phyloP scores from a whole-genome alignment of 2,329 filamentous ascomycete genomes.

The Aotearoamyces nothofagi region DNA sequence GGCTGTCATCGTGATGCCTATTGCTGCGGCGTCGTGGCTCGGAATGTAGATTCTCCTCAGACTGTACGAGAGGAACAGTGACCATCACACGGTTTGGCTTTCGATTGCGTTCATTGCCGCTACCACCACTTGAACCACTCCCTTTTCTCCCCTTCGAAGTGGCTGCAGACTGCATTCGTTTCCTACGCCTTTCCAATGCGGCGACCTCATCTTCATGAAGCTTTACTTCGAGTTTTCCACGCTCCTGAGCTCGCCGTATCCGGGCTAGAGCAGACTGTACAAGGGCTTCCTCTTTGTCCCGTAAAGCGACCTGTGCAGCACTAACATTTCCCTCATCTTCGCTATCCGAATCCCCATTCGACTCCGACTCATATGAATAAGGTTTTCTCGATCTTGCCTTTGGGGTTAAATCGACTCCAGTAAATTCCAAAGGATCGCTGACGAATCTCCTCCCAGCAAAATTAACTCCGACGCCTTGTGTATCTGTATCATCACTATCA shows the following conservation, averaged over 20 bases:
- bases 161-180: slow-evolving; percentile 30
- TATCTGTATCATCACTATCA: slow-evolving; percentile 39
- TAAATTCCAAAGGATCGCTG: slow-evolving; percentile 46
- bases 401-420: slow-evolving; percentile 40
- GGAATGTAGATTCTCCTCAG: too few species aligned
- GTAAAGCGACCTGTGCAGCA: slow-evolving; percentile 36
- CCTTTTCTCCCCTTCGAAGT: slow-evolving; percentile 11
- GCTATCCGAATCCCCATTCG: slow-evolving; percentile 28
- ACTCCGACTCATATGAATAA: slow-evolving; percentile 28
- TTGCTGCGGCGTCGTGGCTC: slow-evolving; percentile 20
- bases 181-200: slow-evolving; percentile 55
- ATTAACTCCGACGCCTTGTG: slow-evolving; percentile 36
- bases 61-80: slow-evolving; percentile 13
- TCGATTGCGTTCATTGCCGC: slow-evolving; percentile 14
- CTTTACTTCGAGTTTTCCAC: slow-evolving; percentile 65
- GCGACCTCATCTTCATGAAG: slow-evolving; percentile 68
- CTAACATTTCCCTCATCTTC: slow-evolving; percentile 33
- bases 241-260: slow-evolving; percentile 62
- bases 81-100: slow-evolving; percentile 13
- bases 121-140: slow-evolving; percentile 11
- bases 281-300: slow-evolving; percentile 58
- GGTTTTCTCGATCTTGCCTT: slow-evolving; percentile 11
- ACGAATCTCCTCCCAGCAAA: slow-evolving; percentile 32
- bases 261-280: slow-evolving; percentile 66
- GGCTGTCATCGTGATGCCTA: slow-evolving; percentile 16